Base-by-base conservation (phyloP, 192 early-diverging fungal genomes). In the Gamsiella multidivaricata region DNA sequence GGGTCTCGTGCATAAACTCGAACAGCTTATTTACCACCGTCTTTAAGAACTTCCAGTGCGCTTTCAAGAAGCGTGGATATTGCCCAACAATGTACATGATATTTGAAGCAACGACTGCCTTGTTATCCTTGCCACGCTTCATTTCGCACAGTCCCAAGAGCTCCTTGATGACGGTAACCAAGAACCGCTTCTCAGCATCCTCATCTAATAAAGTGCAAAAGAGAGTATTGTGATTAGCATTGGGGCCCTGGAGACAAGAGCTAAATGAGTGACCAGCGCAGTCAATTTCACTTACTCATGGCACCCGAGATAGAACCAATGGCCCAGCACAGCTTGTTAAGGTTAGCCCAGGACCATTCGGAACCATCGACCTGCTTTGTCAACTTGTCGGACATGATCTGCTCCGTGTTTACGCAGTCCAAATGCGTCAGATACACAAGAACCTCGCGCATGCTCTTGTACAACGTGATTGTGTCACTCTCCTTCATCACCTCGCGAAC, bases 41-140 rank as follows among this genome's bases (percentile, higher is more conserved):
- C 91, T 99, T 99, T 81, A 99, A 89, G 88, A 99, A 99, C 85
- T 97, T 97, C 98, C 98, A 99, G 75, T 99, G 98, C 3, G 96
- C 96, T 78, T 98, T 99, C 68, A 99, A 88, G 88, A 99, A 99
- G n/a, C 98, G 92, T 53, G 98, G 98, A 79, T 99, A 99, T 85
- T 99, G 98, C 18, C 98, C 98, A n/a, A 99, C 98, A 69, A 97
- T 95, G 74, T 99, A 99, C 98, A 99, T 99, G 65, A 99, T 99
- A 82, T 99, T 98, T 33, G 96, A 95, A 0, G 98, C 98, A 20
- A 98, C 96, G 29, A 99, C 94, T 6, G 98, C 98, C 87, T 99
- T 99, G 87, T 99, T 99, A 70, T 98, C 98, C 86, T 99, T 99
- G 61, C 98, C 98, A 32, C 96, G 89, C 82, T 97, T 98, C 87